Base-by-base conservation (phyloP, 2,329 filamentous ascomycete genomes). In the Tolypocladium nubicola region DNA sequence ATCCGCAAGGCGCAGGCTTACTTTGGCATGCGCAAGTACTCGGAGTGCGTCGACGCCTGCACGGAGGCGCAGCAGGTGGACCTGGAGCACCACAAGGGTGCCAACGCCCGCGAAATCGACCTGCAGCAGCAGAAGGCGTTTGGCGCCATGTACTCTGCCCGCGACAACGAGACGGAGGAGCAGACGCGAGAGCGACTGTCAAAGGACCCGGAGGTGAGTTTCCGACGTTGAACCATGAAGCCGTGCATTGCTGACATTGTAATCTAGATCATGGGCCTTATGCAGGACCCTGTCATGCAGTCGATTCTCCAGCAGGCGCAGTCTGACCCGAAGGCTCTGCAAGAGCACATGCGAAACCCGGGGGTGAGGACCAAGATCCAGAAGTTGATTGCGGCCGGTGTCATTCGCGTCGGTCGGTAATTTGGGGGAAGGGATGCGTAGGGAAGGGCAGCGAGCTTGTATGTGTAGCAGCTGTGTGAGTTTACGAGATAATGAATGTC, bases 1-100 rank as follows among this genome's bases (percentile, higher is more conserved):
- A 88, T 99, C 66, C 88, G 94, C 71, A 97, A 97, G 80, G 92
- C 92, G 0, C 92, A 97, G 76, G 90, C 91, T 47, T 90, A 93
- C 73, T 91, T 94, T 65, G 91, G 91, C 66, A 99, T 99, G 94
- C 90, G 94, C 73, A 93, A 99, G 74, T 97, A 96, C 80, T 96
- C 87, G 73, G 93, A 92, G 73, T 95, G 89, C 69, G 79, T 97
- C 58, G 94, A 99, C 69, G 88, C 87, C 9, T 96, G 92, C 76
- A 84, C 84, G 43, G 89, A 91, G 70, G 94, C 95, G 1, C 78
- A 81, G 10, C 80, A 85, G 65, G 82, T 95, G 59, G 94, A 99
- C 71, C 80, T 80, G 59, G 83, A 85, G 64, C 72, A 80, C 68
- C 77, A 84, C 73, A 77, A 75, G 57, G 86, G 88, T 59, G 90